Base-by-base conservation (phyloP, 805 yeast species). In the Ogataea ganodermae region DNA sequence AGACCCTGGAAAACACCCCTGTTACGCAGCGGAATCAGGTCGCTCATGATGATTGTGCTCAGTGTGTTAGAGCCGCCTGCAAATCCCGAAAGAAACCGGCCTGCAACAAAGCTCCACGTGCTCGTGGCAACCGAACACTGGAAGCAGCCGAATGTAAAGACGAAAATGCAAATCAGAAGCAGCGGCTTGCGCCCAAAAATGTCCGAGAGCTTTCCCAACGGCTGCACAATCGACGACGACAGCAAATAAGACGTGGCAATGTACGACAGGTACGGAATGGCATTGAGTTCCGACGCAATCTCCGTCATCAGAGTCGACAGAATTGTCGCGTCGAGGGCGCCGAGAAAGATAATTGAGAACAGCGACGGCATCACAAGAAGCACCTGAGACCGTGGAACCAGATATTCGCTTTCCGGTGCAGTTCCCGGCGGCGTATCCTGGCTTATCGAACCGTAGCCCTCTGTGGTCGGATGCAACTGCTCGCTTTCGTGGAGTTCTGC, bases 31-130 rank as follows among this genome's bases (percentile, higher is more conserved):
- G 96, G 89, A 21, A 91, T 83, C 44, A 89, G 72, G 63, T 90
- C 97, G 44, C 88, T 80, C 65, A 86, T 78, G 10, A 89, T 77
- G 46, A 90, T 86, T 12, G 96, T 85, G 35, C 86, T 78, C 53
- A 89, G 69, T 0, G 94, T 78, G 48, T 85, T 83, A 59, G 89
- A 76, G 1, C 97, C 97, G n/a, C 96, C 96, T 10, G 96, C 96
- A 53, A 87, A 76, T 6, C 97, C 97, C 28, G 95, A 81, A 43
- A 90, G 71, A 51, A 89, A 83, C 55, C 90, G 68, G 6, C 85
- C 78, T 23, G 69, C 42, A 6, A 83, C 78, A 52, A 85, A 70
- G 45, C 72, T 55, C 36, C 68, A 53, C 12, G 83, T 73, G 12
- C 76, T 67, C 38, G 69, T 66, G 1, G 84, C 75, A 1, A 73